Base-by-base conservation (phyloP, 116 monocot species). In the Trichopus zeylanicus region DNA sequence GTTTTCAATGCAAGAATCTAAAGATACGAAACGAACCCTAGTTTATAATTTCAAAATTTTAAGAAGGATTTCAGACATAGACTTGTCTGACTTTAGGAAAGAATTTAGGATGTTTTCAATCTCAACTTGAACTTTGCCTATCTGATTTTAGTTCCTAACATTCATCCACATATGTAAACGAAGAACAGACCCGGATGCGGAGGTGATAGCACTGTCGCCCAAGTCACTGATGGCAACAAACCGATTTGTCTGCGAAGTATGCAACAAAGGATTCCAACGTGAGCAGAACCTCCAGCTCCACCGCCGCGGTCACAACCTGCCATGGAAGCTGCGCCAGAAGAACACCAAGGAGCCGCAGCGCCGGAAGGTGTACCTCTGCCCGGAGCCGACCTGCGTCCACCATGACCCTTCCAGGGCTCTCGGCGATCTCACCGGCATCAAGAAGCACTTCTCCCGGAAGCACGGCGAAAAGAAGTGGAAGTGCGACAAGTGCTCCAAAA, bases 381-480 rank as follows among this genome's bases (percentile, higher is more conserved):
- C 93, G 12, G 93, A 93, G 67, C 85, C 82, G 26, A 80, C 67
- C 26, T 93, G 93, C 75, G 88, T 93, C 33, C 93, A 93, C 85
- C 88, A 93, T 61, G 80, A 93, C 60, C 93, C 93, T 1, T 77
- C 93, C 25, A 76, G 93, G 7, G 88, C 93, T 16, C 82, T 93
- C 48, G 93, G 93, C 10, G 93, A 93, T 56, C 84, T 93, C 67
- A 93, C 93, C 18, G 93, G 93, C 33, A 82, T 93, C 74, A 93
- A 93, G 82, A 93, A 93, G 70, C 93, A 93, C 69, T 93, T 85
- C 69, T 75, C 73, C 66, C 65, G 93, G 25, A 93, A 93, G 68
- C 93, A 93, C 58, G 93, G 93, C 10, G 93, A 93, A 85, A 93
- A 93, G 89, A 93, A 89, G 64, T 93, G 93, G 93, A 88, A 89